phyloP scores from a whole-genome alignment of 2,329 filamentous ascomycete species.

The Biscogniauxia mediterranea region DNA sequence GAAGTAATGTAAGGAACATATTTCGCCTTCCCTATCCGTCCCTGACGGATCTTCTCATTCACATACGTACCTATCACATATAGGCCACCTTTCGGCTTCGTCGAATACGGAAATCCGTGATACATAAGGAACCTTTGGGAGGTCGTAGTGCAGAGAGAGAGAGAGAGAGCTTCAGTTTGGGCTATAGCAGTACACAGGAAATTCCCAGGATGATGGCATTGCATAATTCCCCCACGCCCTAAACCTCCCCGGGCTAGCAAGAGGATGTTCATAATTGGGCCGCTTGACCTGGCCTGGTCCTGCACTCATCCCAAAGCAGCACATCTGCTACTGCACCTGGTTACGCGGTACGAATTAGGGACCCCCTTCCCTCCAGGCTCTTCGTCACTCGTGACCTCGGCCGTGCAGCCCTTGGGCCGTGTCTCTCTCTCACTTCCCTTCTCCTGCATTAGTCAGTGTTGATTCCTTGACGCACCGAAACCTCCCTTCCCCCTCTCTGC shows the following conservation, averaged over 20 bases:
- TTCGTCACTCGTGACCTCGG: slow-evolving; percentile 21
- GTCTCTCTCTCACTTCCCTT: slow-evolving; percentile 1
- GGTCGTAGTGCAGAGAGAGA: background rate
- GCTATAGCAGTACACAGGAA: background rate
- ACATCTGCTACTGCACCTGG: slow-evolving; percentile 15
- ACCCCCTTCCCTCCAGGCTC: slow-evolving; percentile 14
- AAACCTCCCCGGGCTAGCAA: background rate
- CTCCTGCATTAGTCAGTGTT: slow-evolving; percentile 24
- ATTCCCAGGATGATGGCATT: background rate
- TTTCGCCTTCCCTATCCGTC: background rate
- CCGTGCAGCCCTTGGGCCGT: slow-evolving; percentile 7
- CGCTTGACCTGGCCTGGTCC: background rate
- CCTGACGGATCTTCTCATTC: background rate
- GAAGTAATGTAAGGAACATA: background rate
- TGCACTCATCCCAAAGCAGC: slow-evolving; percentile 17
- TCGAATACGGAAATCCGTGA: background rate
- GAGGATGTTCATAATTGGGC: background rate
- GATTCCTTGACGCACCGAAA: slow-evolving; percentile 11
- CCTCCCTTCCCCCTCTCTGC: slow-evolving; percentile 13
- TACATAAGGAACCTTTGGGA: background rate
- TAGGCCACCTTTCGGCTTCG: background rate
- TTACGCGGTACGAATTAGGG: slow-evolving; percentile 17
- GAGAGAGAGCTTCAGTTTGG: background rate
- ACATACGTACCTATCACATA: background rate
- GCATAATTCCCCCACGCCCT: background rate